A percentile compares a stretch with the other conserved stretches of the same genome.
Conservation (phyloP, 331 rosid genomes). For the Malus hybrid region DNA sequence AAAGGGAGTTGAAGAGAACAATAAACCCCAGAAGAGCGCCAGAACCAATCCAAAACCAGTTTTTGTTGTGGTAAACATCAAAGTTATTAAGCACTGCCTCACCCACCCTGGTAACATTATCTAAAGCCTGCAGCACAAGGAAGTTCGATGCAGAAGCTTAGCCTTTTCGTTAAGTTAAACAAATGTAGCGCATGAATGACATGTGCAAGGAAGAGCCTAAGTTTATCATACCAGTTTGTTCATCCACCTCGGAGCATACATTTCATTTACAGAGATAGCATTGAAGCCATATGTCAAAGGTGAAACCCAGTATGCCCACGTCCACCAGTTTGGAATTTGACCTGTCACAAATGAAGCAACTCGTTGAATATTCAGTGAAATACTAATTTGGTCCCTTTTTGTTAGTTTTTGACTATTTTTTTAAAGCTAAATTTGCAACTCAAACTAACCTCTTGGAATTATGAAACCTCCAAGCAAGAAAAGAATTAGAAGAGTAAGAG, state of each 20-base stretch:
- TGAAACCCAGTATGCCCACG: conserved; percentile 87
- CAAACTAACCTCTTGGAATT: conserved; percentile 61
- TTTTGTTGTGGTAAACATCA: conserved; percentile 34
- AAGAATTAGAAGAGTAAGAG: conserved; percentile 66
- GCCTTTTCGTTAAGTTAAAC: background rate
- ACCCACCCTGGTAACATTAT: conserved; percentile 40
- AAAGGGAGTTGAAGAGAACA: conserved; percentile 65
- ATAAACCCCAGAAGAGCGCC: conserved; percentile 58
- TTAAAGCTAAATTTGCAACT: background rate
- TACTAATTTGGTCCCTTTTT: background rate
- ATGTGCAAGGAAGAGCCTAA: background rate
- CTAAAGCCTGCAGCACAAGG: conserved; percentile 35
- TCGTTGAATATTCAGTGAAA: conserved; percentile 7
- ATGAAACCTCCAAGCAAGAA: conserved; percentile 89
- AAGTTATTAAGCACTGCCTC: conserved; percentile 38
- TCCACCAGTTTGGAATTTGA: conserved; percentile 87
- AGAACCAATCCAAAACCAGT: conserved; percentile 86
- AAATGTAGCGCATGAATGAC: background rate
- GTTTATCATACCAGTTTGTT: conserved; percentile 39
- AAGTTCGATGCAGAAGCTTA: background rate
- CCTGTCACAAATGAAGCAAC: conserved; percentile 32
- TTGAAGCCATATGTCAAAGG: conserved; percentile 75
- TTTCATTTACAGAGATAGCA: conserved; percentile 69
- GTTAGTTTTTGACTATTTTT: background rate
- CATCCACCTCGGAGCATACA: conserved; percentile 93